A percentile compares a stretch with the other conserved stretches of the same genome.
These are phyloP conservation scores for Apiospora kogelbergensis DNA, from an alignment of 2,329 filamentous ascomycete genomes.

Conservation along the genomic window DNA sequence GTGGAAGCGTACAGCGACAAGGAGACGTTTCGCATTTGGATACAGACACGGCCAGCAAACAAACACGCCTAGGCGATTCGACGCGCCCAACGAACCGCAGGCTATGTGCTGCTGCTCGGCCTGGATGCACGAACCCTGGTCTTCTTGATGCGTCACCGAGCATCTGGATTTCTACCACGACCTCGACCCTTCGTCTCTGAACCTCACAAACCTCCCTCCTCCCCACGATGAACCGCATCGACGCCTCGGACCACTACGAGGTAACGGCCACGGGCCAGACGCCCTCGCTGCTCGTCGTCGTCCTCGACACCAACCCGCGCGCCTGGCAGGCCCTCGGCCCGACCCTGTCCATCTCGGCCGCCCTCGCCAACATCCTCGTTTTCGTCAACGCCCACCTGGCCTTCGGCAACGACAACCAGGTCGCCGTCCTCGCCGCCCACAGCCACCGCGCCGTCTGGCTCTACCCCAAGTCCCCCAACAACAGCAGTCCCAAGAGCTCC, in stretches of 20 bases:
- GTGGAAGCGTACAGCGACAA: neutral
- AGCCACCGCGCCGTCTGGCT: slow-evolving; percentile 85
- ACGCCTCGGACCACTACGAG: slow-evolving; percentile 62
- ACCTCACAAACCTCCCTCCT: neutral
- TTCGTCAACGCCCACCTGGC: slow-evolving; percentile 97
- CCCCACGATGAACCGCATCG: slow-evolving; percentile 52
- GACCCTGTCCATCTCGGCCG: slow-evolving; percentile 76
- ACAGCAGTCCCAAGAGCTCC: slow-evolving; percentile 21
- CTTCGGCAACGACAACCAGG: slow-evolving; percentile 89
- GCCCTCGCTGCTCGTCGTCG: slow-evolving; percentile 83
- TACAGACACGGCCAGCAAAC: neutral
- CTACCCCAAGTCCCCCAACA: slow-evolving; percentile 61
- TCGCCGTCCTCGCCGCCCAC: slow-evolving; percentile 89
- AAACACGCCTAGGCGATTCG: neutral
- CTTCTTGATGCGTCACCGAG: neutral
- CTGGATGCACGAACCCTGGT: neutral
- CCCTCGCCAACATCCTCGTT: slow-evolving; percentile 85
- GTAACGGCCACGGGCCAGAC: slow-evolving; percentile 52
- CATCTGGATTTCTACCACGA: neutral
- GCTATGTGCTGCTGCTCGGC: neutral
- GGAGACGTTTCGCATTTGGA: neutral
- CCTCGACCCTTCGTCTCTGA: neutral
- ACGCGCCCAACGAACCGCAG: neutral
- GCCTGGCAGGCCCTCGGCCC: slow-evolving; percentile 81
- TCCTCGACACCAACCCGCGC: slow-evolving; percentile 95